These are phyloP conservation scores for Marchantia paleacea DNA, from an alignment of 225 moss, liverwort and hornwort species.

Conservation along the genomic window DNA sequence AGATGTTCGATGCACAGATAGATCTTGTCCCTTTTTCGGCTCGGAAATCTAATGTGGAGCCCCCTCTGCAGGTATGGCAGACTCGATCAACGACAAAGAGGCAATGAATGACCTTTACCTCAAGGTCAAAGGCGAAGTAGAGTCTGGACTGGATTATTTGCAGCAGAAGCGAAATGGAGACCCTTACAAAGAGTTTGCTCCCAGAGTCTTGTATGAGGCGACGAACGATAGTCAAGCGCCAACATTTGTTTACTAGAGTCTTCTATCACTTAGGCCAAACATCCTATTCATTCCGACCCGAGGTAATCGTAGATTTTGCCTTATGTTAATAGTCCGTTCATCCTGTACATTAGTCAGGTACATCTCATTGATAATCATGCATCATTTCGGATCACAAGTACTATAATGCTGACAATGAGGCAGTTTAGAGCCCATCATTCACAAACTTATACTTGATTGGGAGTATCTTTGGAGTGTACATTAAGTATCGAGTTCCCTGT, in stretches of 20 bases:
- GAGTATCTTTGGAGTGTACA: too few species aligned
- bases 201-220: slow-evolving; percentile 61
- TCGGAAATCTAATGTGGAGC: not conserved
- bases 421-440: too few species aligned
- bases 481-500: too few species aligned
- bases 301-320: not conserved
- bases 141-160: slow-evolving; percentile 62
- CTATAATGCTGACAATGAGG: too few species aligned
- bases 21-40: not conserved
- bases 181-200: slow-evolving; percentile 58
- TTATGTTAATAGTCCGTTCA: not conserved
- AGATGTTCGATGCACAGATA: not conserved
- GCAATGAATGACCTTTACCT: slow-evolving; percentile 48
- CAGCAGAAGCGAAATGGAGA: slow-evolving; percentile 58
- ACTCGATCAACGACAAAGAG: slow-evolving; percentile 57
- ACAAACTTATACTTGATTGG: too few species aligned
- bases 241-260: slow-evolving; percentile 50
- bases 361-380: not conserved
- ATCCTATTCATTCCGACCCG: not conserved
- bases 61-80: slow-evolving; percentile 39
- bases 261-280: not conserved
- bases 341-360: not conserved
- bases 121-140: slow-evolving; percentile 61
- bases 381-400: too few species aligned
- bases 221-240: slow-evolving; percentile 64